Evolutionary conservation across 129 eudicot genomes (phyloP), one percentile per base, ranked within the genome.

Genomic region (Lonicera japonica): DNA sequence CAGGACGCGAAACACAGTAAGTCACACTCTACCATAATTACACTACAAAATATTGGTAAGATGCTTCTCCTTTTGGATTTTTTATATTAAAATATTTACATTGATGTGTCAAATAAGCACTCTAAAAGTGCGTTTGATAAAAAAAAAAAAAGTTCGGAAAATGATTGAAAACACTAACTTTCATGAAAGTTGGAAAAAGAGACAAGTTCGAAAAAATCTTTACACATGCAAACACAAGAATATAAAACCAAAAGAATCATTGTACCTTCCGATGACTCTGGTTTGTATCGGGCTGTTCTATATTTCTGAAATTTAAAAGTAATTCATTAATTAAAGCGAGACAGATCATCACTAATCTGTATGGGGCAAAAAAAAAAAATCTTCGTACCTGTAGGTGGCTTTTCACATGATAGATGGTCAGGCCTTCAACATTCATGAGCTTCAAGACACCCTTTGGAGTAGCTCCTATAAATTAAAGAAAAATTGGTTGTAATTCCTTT

Each of bases 321-420:
- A 56, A 29, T 29, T 29, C 36, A 29, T 29, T 29, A 2, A 29
- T 29, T 29, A 29, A 23, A 60, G 45, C 64, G 54, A 25, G 57
- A 48, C 36, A 45, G 24, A 29, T 6, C 4, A 29, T 29, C 36
- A 29, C 36, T 29, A 29, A 29, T 29, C 36, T 34, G 25, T 15
- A 46, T 15, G 5, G 5, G 41, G 62, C 2, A 72, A 58, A 11
- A 71, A 25, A 56, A 25, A 17, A 54, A 54, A 29, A 29, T 29
- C 36, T 29, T 29, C 70, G 58, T 72, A 79, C 97, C 87, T 90
- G 97, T 54, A 90, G 79, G 66, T 90, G 97, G 71, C 97, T 91
- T 76, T 91, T 91, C 72, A 91, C 97, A 78, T 87, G 97, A 74
- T 91, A 87, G 56, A 91, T 91, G 25, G 97, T 87, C 68, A 91